These are phyloP conservation scores for Suillus lakei DNA, from an alignment of 768 basidiomycete species.

Conservation along the genomic window DNA sequence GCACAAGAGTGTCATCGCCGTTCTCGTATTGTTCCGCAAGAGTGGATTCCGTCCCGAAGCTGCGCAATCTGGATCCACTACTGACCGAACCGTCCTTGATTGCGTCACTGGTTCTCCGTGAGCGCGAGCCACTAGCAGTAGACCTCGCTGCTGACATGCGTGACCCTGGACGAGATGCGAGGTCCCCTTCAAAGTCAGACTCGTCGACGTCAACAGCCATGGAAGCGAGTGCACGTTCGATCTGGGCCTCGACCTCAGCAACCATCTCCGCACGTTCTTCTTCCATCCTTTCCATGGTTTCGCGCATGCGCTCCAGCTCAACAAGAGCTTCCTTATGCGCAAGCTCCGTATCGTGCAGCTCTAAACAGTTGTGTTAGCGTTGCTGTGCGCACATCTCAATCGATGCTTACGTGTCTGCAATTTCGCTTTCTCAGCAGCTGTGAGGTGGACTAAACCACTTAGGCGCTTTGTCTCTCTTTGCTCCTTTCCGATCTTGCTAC, in stretches of 20 bases:
- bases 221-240: conserved; percentile 82
- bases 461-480: conserved; percentile 87
- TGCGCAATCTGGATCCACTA: conserved; percentile 54
- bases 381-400: background rate
- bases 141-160: conserved; percentile 64
- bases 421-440: conserved; percentile 78
- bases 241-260: conserved; percentile 92
- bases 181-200: conserved; percentile 64
- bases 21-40: conserved; percentile 70
- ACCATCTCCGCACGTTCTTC: conserved; percentile 87
- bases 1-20: conserved; percentile 42
- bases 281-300: conserved; percentile 88
- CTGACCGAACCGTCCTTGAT: conserved; percentile 40
- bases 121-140: conserved; percentile 50
- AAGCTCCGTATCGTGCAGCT: conserved; percentile 79
- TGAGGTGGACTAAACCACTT: conserved; percentile 77
- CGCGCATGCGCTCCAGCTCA: conserved; percentile 86
- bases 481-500: conserved; percentile 89
- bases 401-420: conserved; percentile 72
- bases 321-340: conserved; percentile 79
- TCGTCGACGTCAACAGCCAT: conserved; percentile 81
- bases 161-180: conserved; percentile 69
- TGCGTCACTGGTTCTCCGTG: conserved; percentile 66
- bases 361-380: conserved; percentile 40
- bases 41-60: conserved; percentile 81